Base-by-base conservation (phyloP, 2,329 filamentous ascomycete genomes). In the Scedosporium dehoogii region DNA sequence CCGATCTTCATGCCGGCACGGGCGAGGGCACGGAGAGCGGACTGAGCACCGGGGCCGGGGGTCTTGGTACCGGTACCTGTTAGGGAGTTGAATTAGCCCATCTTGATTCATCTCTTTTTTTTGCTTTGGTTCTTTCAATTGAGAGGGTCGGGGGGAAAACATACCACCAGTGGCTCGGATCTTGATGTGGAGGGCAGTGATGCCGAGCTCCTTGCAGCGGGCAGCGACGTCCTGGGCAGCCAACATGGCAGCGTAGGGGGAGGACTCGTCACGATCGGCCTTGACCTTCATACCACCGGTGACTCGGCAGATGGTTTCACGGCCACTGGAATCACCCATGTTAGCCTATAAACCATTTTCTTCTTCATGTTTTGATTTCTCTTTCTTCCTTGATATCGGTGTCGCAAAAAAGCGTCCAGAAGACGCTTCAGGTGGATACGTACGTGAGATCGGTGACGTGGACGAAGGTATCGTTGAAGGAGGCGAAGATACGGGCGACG, bases 211-310 rank as follows among this genome's bases (percentile, higher is more conserved):
- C 82, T 86, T 85, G 83, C 83, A 86, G 81, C 94, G 91, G 78
- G 85, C 83, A 74, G 94, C 94, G 77, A 96, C 92, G 79, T 96
- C 92, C 86, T 99, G 94, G 70, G 94, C 94, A 82, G 94, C 94
- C 90, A 99, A 92, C 94, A 99, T 99, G 82, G 94, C 94, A 75
- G 94, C 94, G 86, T 99, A 99, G 74, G 94, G 94, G 71, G 94
- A 97, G 75, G 93, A 97, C 86, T 99, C 94, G 84, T 99, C 94
- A 86, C 94, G 93, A 78, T 99, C 92, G 81, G 92, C 92, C 90
- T 99, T 99, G 87, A 99, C 94, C 87, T 99, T 99, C 94, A 99
- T 99, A 78, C 96, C 96, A 84, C 96, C 94, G 74, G 96, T 99
- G 72, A 99, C 93, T 91, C 94, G 92, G 87, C 87, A 91, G 85